Evolutionary conservation across 176 grass and related monocot species (phyloP).

Genomic region (Triticum urartu): DNA sequence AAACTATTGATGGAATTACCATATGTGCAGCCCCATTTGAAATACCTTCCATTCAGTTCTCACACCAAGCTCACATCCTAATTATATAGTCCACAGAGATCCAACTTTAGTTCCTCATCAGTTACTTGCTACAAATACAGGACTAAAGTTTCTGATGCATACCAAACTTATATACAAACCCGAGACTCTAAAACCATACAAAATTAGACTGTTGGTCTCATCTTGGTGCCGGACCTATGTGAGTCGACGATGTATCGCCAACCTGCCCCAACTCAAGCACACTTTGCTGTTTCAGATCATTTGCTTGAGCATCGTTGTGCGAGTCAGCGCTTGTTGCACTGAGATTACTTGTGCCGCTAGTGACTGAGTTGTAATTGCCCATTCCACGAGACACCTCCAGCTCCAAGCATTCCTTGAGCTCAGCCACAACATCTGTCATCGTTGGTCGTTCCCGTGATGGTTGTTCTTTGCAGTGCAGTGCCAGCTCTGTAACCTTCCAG

Average conservation of each 20-base stretch:
- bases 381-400: slow-evolving; percentile 17
- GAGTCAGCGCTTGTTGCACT: not conserved
- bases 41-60: not conserved
- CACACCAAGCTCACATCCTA: not conserved
- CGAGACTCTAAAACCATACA: not conserved
- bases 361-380: slow-evolving; percentile 9
- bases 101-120: not conserved
- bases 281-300: not conserved
- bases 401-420: slow-evolving; percentile 37
- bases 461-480: slow-evolving; percentile 37
- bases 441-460: slow-evolving; percentile 31
- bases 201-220: not conserved
- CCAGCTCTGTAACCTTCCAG: slow-evolving; percentile 43
- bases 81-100: not conserved
- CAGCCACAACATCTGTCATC: slow-evolving; percentile 32
- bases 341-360: slow-evolving; percentile 19
- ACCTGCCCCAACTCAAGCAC: not conserved
- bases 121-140: not conserved
- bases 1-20: not conserved
- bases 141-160: not conserved
- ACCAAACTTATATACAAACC: not conserved
- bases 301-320: not conserved
- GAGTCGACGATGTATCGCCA: not conserved
- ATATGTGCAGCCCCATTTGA: not conserved
- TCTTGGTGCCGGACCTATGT: not conserved